Conservation (phyloP, 129 eudicot genomes). For the Tanacetum coccineum region DNA sequence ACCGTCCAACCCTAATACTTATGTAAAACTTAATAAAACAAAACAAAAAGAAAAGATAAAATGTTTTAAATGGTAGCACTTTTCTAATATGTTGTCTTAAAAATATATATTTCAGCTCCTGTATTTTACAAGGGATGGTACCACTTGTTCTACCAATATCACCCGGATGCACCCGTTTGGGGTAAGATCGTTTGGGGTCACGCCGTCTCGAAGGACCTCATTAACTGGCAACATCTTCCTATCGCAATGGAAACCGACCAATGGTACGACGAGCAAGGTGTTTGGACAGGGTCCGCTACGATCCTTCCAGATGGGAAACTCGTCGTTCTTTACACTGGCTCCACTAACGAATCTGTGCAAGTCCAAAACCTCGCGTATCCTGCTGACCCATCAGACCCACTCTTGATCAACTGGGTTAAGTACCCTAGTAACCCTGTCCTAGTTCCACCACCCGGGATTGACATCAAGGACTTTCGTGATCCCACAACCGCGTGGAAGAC, state of each 20-base stretch:
- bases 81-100: background rate
- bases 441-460: constrained; percentile 70
- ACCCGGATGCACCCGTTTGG: constrained; percentile 77
- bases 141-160: constrained; percentile 87
- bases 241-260: constrained; percentile 67
- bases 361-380: constrained; percentile 88
- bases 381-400: constrained; percentile 65
- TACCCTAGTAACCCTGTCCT: constrained; percentile 70
- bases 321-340: constrained; percentile 73
- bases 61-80: background rate
- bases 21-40: no score
- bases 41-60: background rate
- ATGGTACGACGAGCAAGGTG: constrained; percentile 84
- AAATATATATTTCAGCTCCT: constrained; percentile 53
- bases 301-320: constrained; percentile 66
- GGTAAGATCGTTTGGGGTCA: constrained; percentile 95
- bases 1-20: constrained; percentile 17
- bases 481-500: constrained; percentile 89
- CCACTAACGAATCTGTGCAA: constrained; percentile 64
- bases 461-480: constrained; percentile 60
- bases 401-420: constrained; percentile 61
- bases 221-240: constrained; percentile 80
- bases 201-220: constrained; percentile 65
- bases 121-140: constrained; percentile 78
- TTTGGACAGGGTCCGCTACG: constrained; percentile 94